Percentiles rank a stretch among this genome's conserved stretches.
These are phyloP conservation scores for Rhinocladiella similis DNA, from an alignment of 2,329 filamentous ascomycete genomes.

Conservation along the genomic window DNA sequence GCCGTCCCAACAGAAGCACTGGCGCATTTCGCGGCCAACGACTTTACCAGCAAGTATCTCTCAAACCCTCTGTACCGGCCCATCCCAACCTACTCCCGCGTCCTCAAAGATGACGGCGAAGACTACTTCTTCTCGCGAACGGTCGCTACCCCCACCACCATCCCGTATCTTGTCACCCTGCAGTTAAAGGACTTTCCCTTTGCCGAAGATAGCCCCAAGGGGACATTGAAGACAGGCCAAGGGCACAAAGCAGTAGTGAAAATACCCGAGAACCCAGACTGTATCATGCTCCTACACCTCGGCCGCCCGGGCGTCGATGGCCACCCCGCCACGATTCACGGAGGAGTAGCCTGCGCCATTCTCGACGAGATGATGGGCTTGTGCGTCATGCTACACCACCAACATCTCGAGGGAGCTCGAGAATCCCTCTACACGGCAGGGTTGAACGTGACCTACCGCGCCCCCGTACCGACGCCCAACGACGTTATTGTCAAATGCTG, in stretches of 20 bases:
- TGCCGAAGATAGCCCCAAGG: conserved; percentile 26
- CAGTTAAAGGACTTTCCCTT: conserved; percentile 34
- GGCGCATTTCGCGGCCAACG: conserved; percentile 22
- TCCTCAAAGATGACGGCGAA: conserved; percentile 42
- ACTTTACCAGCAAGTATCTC: conserved; percentile 27
- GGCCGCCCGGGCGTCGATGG: conserved; percentile 39
- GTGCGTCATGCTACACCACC: conserved; percentile 35
- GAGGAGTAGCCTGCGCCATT: conserved; percentile 42
- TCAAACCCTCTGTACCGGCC: conserved; percentile 37
- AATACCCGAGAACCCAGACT: conserved; percentile 35
- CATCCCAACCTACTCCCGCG: conserved; percentile 42
- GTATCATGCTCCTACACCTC: conserved; percentile 39
- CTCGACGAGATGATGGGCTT: conserved; percentile 48
- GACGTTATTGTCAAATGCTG: conserved; percentile 27
- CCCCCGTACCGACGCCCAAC: conserved; percentile 25
- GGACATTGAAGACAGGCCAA: conserved; percentile 17
- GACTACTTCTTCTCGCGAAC: conserved; percentile 45
- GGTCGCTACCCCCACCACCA: conserved; percentile 39
- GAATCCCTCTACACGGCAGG: conserved; percentile 28
- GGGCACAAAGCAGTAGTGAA: conserved; percentile 17
- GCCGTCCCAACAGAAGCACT: conserved; percentile 23
- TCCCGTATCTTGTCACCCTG: conserved; percentile 43
- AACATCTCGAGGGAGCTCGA: conserved; percentile 18
- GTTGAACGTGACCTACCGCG: conserved; percentile 28
- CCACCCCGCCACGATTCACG: conserved; percentile 42